Percentiles rank a stretch among this genome's conserved stretches.
These are phyloP conservation scores for Zoysia matrella DNA, from an alignment of 202 grass and related monocot genomes.

Conservation along the genomic window DNA sequence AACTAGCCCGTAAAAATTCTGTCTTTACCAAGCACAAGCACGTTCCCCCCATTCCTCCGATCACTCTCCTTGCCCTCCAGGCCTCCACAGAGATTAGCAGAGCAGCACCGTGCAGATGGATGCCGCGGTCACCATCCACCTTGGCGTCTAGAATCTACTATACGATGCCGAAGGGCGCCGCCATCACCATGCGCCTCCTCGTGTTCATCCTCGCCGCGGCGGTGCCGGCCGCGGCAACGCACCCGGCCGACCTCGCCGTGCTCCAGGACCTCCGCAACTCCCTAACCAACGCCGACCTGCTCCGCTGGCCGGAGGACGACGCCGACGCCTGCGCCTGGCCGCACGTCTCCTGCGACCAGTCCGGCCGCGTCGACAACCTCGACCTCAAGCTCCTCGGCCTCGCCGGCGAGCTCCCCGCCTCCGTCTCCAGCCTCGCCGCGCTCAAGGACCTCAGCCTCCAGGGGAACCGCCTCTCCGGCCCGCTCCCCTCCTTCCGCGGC, in stretches of 20 bases:
- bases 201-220: neutral
- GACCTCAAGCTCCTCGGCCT: constrained; percentile 66
- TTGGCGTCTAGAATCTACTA: neutral
- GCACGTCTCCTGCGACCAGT: constrained; percentile 67
- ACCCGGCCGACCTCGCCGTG: constrained; percentile 61
- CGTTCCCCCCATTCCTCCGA: too few species aligned
- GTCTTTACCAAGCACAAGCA: too few species aligned
- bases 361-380: constrained; percentile 73
- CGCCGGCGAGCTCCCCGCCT: constrained; percentile 41
- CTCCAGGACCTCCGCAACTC: constrained; percentile 54
- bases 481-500: constrained; percentile 68
- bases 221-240: neutral
- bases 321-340: constrained; percentile 52
- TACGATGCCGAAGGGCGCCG: neutral
- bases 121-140: constrained; percentile 1
- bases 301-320: constrained; percentile 41
- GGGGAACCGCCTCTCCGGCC: constrained; percentile 64
- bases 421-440: constrained; percentile 47
- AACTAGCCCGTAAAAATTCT: too few species aligned
- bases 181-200: constrained; percentile 16
- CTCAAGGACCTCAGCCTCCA: constrained; percentile 76
- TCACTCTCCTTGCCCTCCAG: too few species aligned
- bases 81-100: too few species aligned
- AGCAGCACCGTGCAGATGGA: neutral
- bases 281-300: constrained; percentile 59